Evolutionary conservation across 2,329 filamentous ascomycete genomes (phyloP), one percentile per base, ranked within the genome.

Genomic region (Calonectria multiphialidica): DNA sequence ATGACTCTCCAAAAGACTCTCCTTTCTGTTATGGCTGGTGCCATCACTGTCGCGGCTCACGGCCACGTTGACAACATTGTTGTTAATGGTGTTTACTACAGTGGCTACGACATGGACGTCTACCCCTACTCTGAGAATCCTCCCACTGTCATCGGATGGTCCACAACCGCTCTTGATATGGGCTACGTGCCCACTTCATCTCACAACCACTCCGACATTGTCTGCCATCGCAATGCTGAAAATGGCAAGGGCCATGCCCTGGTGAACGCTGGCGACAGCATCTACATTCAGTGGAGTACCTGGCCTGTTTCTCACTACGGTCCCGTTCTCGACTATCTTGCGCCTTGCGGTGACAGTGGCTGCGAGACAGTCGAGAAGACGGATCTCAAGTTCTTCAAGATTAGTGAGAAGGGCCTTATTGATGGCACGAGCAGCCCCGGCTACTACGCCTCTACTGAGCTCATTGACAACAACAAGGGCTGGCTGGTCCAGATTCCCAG

Each of bases 301-400:
- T 88, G 86, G 86, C 85, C 85, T 67, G 81, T 81, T 21, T 81
- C 79, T 9, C 87, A 88, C 81, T 76, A 83, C 70, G 85, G 88
- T 1, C 91, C 92, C 25, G 88, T 93, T 78, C 86, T 93, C 74
- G 88, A 88, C 82, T 93, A 93, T 86, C 84, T 93, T 45, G 92
- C 92, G 72, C 85, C 87, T 78, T 91, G 90, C 84, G 78, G 78
- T 40, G 83, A 86, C 68, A 87, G 86, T 42, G 87, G 91, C 80
- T 92, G 90, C 82, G 84, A 87, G 65, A 81, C 82, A 0, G 89
- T 89, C 70, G 87, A 89, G 82, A 89, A 90, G 83, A 83, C 82
- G 9, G 80, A 83, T 9, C 86, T 93, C 66, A 82, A 89, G 77
- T 93, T 89, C 83, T 90, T 92, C 88, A 93, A 94, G 88, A 92